Evolutionary conservation across 2,329 filamentous ascomycete species (phyloP).

Genomic region (Helotiales sp.): DNA sequence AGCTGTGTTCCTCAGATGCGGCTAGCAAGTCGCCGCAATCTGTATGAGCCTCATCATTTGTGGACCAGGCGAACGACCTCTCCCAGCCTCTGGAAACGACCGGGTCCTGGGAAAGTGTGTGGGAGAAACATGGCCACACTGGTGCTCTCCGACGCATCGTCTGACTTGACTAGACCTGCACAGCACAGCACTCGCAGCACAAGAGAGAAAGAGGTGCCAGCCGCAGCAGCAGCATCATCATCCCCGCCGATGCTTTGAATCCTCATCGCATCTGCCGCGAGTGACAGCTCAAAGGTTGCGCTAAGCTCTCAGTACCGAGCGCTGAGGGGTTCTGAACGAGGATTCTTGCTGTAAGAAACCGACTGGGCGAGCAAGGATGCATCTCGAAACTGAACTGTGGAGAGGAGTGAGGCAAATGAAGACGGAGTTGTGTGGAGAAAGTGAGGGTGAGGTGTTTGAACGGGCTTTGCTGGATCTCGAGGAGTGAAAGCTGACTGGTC

Average conservation of each 20-base stretch:
- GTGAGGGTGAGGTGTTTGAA: no score
- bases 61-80: neutral
- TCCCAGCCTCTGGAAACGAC: neutral
- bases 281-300: neutral
- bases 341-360: neutral
- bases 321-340: neutral
- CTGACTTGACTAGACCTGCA: conserved; percentile 1
- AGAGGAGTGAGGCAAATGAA: neutral
- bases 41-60: neutral
- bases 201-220: no score
- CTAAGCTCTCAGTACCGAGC: conserved; percentile 1
- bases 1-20: neutral
- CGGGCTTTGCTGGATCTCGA: no score
- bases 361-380: neutral
- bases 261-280: neutral
- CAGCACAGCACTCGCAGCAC: neutral
- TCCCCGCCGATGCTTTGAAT: neutral
- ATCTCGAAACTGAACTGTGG: neutral
- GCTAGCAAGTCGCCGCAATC: neutral
- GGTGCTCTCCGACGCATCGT: neutral
- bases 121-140: neutral
- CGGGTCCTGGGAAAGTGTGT: neutral
- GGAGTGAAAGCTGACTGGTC: no score
- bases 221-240: neutral
- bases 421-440: no score